A percentile compares a stretch with the other conserved stretches of the same genome.
Evolutionary conservation across 257 asterid genomes (phyloP).

Genomic region (Solanum appendiculatum): DNA sequence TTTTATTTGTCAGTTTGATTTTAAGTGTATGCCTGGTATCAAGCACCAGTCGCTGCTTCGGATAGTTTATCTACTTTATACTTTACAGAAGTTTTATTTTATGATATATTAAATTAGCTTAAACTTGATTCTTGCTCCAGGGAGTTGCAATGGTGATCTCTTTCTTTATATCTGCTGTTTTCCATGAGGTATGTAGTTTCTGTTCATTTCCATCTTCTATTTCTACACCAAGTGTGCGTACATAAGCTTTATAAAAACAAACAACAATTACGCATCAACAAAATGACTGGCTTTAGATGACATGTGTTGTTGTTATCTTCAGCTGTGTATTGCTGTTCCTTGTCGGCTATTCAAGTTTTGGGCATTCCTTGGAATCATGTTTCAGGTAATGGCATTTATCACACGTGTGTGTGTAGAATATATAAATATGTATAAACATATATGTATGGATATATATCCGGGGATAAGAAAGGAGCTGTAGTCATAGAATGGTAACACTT

Average conservation of each 20-base stretch:
- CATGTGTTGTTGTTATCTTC: conserved; percentile 19
- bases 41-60: neutral
- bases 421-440: neutral
- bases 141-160: conserved; percentile 69
- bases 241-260: neutral
- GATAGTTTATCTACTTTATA: neutral
- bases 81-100: neutral
- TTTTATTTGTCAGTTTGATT: neutral
- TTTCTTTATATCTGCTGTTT: conserved; percentile 82
- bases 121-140: conserved; percentile 30
- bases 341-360: conserved; percentile 94
- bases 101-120: neutral
- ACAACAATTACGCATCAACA: neutral
- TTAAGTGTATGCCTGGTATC: neutral
- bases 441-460: neutral
- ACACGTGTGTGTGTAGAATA: neutral
- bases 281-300: neutral
- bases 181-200: conserved; percentile 69
- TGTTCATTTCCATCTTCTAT: neutral
- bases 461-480: neutral
- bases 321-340: conserved; percentile 95
- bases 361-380: conserved; percentile 90
- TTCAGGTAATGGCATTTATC: conserved; percentile 53
- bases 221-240: neutral
- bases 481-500: neutral